Conservation (phyloP, 805 yeast species). For the Clavispora carvajalis region DNA sequence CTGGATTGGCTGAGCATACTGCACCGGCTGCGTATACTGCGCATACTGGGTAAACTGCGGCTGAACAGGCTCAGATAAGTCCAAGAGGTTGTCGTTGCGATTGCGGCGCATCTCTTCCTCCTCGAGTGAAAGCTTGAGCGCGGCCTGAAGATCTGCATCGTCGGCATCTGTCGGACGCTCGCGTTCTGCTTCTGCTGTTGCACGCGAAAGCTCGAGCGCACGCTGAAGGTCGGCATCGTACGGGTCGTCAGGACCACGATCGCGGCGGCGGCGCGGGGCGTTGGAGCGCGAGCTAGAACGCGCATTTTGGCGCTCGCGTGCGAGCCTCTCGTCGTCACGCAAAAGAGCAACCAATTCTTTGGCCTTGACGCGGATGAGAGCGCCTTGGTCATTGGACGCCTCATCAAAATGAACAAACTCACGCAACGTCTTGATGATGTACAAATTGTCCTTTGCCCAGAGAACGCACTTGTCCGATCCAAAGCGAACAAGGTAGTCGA, state of each 20-base stretch:
- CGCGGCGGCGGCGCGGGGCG: neutral
- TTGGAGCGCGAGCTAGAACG: neutral
- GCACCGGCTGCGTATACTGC: conserved; percentile 8
- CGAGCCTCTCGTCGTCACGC: conserved; percentile 75
- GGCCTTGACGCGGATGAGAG: conserved; percentile 80
- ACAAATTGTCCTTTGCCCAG: conserved; percentile 88
- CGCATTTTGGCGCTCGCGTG: conserved; percentile 57
- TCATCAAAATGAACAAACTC: conserved; percentile 86
- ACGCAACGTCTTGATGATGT: conserved; percentile 81
- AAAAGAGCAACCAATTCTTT: conserved; percentile 78
- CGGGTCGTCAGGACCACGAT: conserved; percentile 25
- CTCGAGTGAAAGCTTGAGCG: conserved; percentile 66
- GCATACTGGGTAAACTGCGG: conserved; percentile 1
- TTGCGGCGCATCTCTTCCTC: conserved; percentile 64
- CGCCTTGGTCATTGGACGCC: conserved; percentile 78
- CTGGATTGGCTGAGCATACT: conserved; percentile 22
- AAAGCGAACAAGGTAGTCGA: conserved; percentile 77
- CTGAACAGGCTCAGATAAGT: conserved; percentile 41
- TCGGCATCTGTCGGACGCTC: conserved; percentile 43
- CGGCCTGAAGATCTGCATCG: conserved; percentile 63
- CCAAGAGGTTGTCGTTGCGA: conserved; percentile 47
- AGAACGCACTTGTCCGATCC: conserved; percentile 86
- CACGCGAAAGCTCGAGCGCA: conserved; percentile 74
- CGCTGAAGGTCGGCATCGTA: conserved; percentile 72
- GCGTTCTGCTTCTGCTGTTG: conserved; percentile 82